A percentile compares a stretch with the other conserved stretches of the same genome.
These are phyloP conservation scores for Ceratobasidium sp. DNA, from an alignment of 1,284 basidiomycete species.

Conservation along the genomic window DNA sequence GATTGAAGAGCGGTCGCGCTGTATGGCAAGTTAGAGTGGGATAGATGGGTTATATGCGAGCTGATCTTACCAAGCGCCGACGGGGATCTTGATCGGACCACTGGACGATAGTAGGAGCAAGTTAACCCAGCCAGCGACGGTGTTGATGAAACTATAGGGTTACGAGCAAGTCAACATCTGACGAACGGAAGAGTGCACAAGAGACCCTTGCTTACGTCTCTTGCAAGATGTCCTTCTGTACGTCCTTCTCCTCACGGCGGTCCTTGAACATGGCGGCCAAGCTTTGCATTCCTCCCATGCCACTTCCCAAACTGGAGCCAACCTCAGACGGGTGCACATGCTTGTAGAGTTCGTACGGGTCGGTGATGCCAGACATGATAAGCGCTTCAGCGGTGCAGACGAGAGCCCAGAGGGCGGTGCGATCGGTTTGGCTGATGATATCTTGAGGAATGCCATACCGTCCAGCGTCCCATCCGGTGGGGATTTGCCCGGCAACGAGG, in stretches of 20 bases:
- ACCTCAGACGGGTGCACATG: constrained; percentile 96
- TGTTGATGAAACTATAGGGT: constrained; percentile 85
- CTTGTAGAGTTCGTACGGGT: constrained; percentile 97
- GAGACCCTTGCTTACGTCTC: constrained; percentile 85
- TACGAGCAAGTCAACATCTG: constrained; percentile 21
- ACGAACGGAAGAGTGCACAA: constrained; percentile 8
- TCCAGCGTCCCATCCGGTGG: constrained; percentile 95
- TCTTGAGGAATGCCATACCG: constrained; percentile 98
- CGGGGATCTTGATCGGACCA: constrained; percentile 98
- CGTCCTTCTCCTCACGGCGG: constrained; percentile 94
- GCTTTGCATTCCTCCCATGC: constrained; percentile 94
- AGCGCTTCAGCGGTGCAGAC: constrained; percentile 94
- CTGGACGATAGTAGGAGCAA: constrained; percentile 90
- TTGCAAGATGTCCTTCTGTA: constrained; percentile 97
- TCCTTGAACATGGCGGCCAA: constrained; percentile 98
- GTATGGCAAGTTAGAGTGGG: constrained; percentile 10
- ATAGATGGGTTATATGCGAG: constrained; percentile 16
- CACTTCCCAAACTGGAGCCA: constrained; percentile 89
- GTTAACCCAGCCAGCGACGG: constrained; percentile 98
- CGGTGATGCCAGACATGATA: constrained; percentile 95
- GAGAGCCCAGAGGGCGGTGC: constrained; percentile 96
- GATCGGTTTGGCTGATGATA: constrained; percentile 93
- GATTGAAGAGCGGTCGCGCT: constrained; percentile 97
- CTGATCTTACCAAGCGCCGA: constrained; percentile 86
- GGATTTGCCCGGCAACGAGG: constrained; percentile 93